These are phyloP conservation scores for Fusarium drepaniforme DNA, from an alignment of 2,329 filamentous ascomycete genomes.

Conservation along the genomic window DNA sequence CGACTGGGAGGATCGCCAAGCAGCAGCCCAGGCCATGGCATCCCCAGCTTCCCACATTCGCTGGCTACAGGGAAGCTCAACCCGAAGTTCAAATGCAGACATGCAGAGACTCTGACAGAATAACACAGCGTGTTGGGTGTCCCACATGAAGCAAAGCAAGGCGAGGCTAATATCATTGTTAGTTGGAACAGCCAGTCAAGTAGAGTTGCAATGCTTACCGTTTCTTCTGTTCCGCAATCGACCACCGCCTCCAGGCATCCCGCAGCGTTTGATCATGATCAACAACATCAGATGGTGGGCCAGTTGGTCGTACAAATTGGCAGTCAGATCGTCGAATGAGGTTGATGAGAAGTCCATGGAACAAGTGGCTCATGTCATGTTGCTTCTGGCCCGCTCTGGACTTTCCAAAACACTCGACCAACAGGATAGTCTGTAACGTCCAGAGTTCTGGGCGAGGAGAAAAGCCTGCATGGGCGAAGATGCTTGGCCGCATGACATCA, in stretches of 20 bases:
- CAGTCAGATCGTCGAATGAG: conserved; percentile 53
- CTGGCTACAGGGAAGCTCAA: conserved; percentile 67
- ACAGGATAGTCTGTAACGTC: conserved; percentile 70
- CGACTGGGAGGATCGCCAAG: conserved; percentile 44
- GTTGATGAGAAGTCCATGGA: conserved; percentile 53
- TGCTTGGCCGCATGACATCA: conserved; percentile 68
- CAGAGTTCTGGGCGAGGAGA: conserved; percentile 70
- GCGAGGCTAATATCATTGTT: conserved; percentile 54
- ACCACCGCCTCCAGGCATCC: conserved; percentile 64
- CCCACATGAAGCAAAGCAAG: conserved; percentile 75
- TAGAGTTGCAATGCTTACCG: conserved; percentile 49
- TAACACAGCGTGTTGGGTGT: conserved; percentile 72
- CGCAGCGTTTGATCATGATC: conserved; percentile 55
- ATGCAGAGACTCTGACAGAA: conserved; percentile 77
- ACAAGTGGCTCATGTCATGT: conserved; percentile 73
- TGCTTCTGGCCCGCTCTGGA: conserved; percentile 72
- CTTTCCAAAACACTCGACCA: conserved; percentile 75
- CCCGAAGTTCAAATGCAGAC: conserved; percentile 72
- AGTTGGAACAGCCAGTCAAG: background rate
- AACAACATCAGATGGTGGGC: conserved; percentile 37
- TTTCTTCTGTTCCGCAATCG: conserved; percentile 69
- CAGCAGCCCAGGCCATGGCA: conserved; percentile 62
- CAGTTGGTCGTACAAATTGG: conserved; percentile 47
- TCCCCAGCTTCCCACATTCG: conserved; percentile 68
- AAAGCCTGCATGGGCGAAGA: conserved; percentile 70